These are phyloP conservation scores for Aureobasidium pullulans DNA, from an alignment of 2,329 filamentous ascomycete species.

Conservation along the genomic window DNA sequence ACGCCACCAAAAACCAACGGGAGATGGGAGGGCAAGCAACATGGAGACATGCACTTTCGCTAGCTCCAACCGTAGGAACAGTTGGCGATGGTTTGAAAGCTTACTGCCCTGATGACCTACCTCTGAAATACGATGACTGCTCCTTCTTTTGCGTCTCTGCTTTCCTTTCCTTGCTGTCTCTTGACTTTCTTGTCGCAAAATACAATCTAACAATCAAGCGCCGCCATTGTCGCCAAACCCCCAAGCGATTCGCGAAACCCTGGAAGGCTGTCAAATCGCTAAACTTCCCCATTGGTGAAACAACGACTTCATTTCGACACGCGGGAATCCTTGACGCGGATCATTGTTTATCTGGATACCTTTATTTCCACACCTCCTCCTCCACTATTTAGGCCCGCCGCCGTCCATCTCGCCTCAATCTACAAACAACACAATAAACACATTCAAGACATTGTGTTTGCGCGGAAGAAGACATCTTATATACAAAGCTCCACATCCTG, in stretches of 20 bases:
- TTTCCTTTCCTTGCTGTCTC: background rate
- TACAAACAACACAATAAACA: background rate
- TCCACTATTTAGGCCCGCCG: background rate
- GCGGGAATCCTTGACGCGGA: background rate
- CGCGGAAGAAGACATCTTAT: background rate
- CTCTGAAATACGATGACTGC: background rate
- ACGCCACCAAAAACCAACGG: background rate
- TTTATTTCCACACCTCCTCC: background rate
- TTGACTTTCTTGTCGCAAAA: background rate
- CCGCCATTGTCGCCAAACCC: background rate
- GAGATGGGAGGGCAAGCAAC: background rate
- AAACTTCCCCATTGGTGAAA: background rate
- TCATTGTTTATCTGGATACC: background rate
- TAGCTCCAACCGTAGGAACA: slow-evolving; percentile 11
- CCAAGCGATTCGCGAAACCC: background rate
- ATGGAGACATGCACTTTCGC: background rate
- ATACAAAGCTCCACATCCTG: background rate
- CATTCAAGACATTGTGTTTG: background rate
- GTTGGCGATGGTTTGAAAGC: background rate
- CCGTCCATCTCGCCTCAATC: background rate
- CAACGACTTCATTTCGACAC: background rate
- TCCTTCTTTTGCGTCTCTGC: background rate
- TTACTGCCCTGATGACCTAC: slow-evolving; percentile 1
- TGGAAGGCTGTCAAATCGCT: slow-evolving; percentile 4
- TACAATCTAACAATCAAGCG: background rate